A percentile compares a stretch with the other conserved stretches of the same genome.
Conservation (phyloP, 129 eudicot species). For the Artemisia argyi region DNA sequence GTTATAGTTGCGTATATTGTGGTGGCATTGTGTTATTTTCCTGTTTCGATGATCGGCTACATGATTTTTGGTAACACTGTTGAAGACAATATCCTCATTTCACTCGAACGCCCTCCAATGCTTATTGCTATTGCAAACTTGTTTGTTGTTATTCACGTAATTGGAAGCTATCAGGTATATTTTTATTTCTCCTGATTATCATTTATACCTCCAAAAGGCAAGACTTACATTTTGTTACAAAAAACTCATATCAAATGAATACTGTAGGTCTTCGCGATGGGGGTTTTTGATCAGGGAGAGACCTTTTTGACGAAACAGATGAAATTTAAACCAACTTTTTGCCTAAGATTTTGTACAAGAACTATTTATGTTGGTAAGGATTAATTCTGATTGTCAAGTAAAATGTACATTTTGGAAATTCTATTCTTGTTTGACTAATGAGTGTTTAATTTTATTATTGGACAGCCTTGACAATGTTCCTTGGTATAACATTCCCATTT, state of each 20-base stretch:
- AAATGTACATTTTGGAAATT: neutral
- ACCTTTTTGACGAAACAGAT: slow-evolving; percentile 28
- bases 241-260: neutral
- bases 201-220: neutral
- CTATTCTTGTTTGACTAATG: neutral
- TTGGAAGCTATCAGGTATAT: slow-evolving; percentile 56
- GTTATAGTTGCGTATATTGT: slow-evolving; percentile 39
- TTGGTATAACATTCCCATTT: slow-evolving; percentile 58
- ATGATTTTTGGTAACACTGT: slow-evolving; percentile 39
- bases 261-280: slow-evolving; percentile 58
- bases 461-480: slow-evolving; percentile 51
- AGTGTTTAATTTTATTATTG: neutral
- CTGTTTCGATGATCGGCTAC: slow-evolving; percentile 47
- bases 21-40: slow-evolving; percentile 62
- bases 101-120: slow-evolving; percentile 41
- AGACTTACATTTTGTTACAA: neutral
- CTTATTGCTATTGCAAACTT: slow-evolving; percentile 46
- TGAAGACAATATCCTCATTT: slow-evolving; percentile 48
- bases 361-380: slow-evolving; percentile 52
- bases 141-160: slow-evolving; percentile 50
- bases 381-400: neutral
- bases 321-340: slow-evolving; percentile 43
- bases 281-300: slow-evolving; percentile 60
- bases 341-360: slow-evolving; percentile 45
- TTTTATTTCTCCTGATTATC: neutral